Percentiles rank a stretch among this genome's conserved stretches.
These are phyloP conservation scores for Calendula officinalis DNA, from an alignment of 129 eudicot genomes.

Conservation along the genomic window DNA sequence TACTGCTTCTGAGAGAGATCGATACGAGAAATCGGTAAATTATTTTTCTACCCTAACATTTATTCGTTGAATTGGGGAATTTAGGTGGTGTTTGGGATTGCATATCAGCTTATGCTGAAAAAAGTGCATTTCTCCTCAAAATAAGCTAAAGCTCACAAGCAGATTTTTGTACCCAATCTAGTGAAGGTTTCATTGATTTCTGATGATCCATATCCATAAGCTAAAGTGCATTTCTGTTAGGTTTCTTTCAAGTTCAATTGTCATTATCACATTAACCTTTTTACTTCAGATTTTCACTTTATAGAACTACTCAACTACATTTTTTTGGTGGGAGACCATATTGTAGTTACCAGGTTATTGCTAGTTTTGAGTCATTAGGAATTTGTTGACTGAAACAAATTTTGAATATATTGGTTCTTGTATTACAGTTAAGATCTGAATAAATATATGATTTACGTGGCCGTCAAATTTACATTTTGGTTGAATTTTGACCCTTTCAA, in stretches of 20 bases:
- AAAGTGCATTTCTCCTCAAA: too few relatives aligned
- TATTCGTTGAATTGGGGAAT: neutral
- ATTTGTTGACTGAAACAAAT: neutral
- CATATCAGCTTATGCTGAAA: neutral
- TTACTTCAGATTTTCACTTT: neutral
- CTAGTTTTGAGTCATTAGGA: neutral
- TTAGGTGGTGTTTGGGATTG: neutral
- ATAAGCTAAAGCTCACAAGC: too few relatives aligned
- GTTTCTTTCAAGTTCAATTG: neutral
- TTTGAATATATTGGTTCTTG: neutral
- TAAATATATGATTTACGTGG: too few relatives aligned
- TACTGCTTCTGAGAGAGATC: slow-evolving; percentile 97
- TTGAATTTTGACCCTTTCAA: too few relatives aligned
- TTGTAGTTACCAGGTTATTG: too few relatives aligned
- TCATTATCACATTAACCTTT: too few relatives aligned
- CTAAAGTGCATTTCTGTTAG: too few relatives aligned
- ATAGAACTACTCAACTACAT: too few relatives aligned
- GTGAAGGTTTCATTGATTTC: slow-evolving; percentile 9
- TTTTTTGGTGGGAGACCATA: too few relatives aligned
- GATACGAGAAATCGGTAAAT: slow-evolving; percentile 83
- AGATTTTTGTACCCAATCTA: neutral
- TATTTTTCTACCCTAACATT: neutral
- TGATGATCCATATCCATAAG: neutral
- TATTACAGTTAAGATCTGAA: too few relatives aligned
- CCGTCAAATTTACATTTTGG: too few relatives aligned